Conservation (phyloP, 2,329 filamentous ascomycete species). For the Fusarium lateritium region DNA sequence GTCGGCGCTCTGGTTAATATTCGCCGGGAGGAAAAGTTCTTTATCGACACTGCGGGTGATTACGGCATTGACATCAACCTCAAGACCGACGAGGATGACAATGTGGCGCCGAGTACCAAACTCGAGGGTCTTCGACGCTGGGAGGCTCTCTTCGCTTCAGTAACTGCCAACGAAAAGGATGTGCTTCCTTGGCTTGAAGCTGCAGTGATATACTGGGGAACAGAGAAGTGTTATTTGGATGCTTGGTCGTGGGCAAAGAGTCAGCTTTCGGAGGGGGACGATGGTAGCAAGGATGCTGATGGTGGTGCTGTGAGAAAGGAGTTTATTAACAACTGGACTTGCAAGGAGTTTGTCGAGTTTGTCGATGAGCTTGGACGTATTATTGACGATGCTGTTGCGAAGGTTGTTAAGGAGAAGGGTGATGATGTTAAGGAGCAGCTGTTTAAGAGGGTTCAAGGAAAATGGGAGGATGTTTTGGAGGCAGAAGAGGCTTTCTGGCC, state of each 20-base stretch:
- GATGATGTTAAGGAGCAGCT: slow-evolving; percentile 51
- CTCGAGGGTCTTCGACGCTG: slow-evolving; percentile 58
- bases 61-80: slow-evolving; percentile 70
- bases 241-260: slow-evolving; percentile 69
- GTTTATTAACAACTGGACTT: slow-evolving; percentile 80
- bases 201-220: slow-evolving; percentile 82
- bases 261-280: slow-evolving; percentile 50
- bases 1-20: slow-evolving; percentile 77
- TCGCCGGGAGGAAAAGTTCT: slow-evolving; percentile 76
- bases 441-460: slow-evolving; percentile 58
- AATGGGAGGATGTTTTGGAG: slow-evolving; percentile 66
- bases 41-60: slow-evolving; percentile 73
- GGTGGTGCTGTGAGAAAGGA: slow-evolving; percentile 74
- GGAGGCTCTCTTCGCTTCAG: slow-evolving; percentile 67
- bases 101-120: slow-evolving; percentile 52
- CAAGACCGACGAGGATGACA: slow-evolving; percentile 35
- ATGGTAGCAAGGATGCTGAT: slow-evolving; percentile 66
- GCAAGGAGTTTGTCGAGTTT: slow-evolving; percentile 71
- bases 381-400: slow-evolving; percentile 67
- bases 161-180: slow-evolving; percentile 61
- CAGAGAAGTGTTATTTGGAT: slow-evolving; percentile 75
- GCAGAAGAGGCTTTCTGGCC: slow-evolving; percentile 75
- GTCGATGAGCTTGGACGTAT: slow-evolving; percentile 69
- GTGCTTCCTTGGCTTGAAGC: slow-evolving; percentile 72
- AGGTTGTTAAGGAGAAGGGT: slow-evolving; percentile 55